These are phyloP conservation scores for Boletus patriciae DNA, from an alignment of 768 basidiomycete species.

Conservation along the genomic window DNA sequence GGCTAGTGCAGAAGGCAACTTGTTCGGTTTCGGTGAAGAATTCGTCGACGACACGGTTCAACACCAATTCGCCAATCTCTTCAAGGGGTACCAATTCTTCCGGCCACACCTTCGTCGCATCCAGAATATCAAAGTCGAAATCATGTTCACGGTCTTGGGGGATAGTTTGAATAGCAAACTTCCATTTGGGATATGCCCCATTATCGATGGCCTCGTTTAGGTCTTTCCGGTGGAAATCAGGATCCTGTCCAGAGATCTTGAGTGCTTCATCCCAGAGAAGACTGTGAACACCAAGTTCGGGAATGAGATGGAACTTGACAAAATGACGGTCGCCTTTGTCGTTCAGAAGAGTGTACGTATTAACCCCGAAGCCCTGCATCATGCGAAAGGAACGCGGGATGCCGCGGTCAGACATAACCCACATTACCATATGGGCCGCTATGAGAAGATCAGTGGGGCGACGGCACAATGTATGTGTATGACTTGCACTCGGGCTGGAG, in stretches of 20 bases:
- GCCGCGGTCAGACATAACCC: constrained; percentile 82
- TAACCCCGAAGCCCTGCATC: constrained; percentile 90
- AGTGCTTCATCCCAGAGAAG: constrained; percentile 89
- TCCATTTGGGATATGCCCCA: constrained; percentile 75
- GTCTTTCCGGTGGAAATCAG: constrained; percentile 89
- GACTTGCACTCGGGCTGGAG: constrained; percentile 62
- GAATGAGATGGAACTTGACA: constrained; percentile 86
- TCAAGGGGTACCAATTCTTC: constrained; percentile 77
- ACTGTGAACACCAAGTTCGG: constrained; percentile 80
- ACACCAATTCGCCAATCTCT: constrained; percentile 71
- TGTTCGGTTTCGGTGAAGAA: constrained; percentile 89
- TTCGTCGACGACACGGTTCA: constrained; percentile 64
- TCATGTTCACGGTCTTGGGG: constrained; percentile 71
- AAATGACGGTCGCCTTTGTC: constrained; percentile 65
- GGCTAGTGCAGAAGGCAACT: constrained; percentile 79
- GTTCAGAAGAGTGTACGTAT: constrained; percentile 79
- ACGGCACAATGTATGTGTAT: neutral
- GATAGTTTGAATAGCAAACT: constrained; percentile 65
- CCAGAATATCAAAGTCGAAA: constrained; percentile 86
- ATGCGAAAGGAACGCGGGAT: constrained; percentile 84
- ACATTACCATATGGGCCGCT: constrained; percentile 77
- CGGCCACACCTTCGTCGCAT: constrained; percentile 85
- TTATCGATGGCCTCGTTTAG: constrained; percentile 77
- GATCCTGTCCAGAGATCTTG: constrained; percentile 81
- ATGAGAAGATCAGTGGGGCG: constrained; percentile 17